Evolutionary conservation across 306 rosid species (phyloP).

Genomic region (Pachyrhizus erosus): DNA sequence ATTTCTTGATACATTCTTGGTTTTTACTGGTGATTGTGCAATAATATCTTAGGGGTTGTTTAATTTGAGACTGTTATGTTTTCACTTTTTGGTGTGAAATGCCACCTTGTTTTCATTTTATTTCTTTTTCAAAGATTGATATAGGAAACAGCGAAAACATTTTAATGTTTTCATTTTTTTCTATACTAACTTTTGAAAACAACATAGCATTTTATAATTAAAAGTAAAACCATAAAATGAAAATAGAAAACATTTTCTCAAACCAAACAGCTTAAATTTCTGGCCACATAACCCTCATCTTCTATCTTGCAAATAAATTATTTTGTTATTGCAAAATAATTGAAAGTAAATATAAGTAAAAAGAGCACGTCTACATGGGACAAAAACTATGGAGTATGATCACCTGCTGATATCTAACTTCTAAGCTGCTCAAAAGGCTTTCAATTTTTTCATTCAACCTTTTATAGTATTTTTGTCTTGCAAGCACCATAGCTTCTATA

Average conservation of each 20-base stretch:
- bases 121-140: neutral
- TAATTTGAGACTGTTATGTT: neutral
- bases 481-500: constrained; percentile 64
- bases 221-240: neutral
- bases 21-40: neutral
- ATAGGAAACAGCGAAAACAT: neutral
- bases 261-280: neutral
- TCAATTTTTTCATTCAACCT: constrained; percentile 74
- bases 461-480: constrained; percentile 73
- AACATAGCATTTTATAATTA: neutral
- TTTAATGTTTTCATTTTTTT: neutral
- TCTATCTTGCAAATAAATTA: constrained; percentile 18
- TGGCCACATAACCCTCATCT: neutral
- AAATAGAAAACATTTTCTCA: constrained; percentile 4
- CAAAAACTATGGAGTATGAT: constrained; percentile 35
- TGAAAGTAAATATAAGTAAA: constrained; percentile 26
- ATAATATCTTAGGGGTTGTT: neutral
- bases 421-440: constrained; percentile 57
- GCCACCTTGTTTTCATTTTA: neutral
- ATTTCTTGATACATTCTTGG: constrained; percentile 25
- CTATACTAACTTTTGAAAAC: neutral
- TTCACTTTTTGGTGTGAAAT: neutral
- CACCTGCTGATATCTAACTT: constrained; percentile 82
- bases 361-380: constrained; percentile 18
- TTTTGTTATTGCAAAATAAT: constrained; percentile 8